Evolutionary conservation across 2,329 filamentous ascomycete species (phyloP).

Genomic region (Arthroderma uncinatum): DNA sequence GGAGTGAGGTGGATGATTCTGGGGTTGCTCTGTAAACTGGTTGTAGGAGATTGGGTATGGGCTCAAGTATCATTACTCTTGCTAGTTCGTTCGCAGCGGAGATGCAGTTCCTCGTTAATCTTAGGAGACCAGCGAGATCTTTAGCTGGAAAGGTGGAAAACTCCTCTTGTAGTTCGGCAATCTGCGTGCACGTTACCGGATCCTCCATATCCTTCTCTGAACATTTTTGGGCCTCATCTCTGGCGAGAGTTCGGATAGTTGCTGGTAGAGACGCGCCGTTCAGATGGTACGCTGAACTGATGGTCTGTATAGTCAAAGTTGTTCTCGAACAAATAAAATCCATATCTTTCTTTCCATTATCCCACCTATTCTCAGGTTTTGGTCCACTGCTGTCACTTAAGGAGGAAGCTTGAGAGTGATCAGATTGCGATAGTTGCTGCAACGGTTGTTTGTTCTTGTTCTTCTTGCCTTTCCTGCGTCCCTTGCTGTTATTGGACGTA

Average conservation of each 20-base stretch:
- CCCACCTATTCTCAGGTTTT: constrained; percentile 46
- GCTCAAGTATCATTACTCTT: constrained; percentile 37
- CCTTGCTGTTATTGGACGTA: constrained; percentile 37
- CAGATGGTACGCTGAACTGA: constrained; percentile 49
- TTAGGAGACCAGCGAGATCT: constrained; percentile 44
- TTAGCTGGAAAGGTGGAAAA: constrained; percentile 43
- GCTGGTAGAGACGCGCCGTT: constrained; percentile 45
- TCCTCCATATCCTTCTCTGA: constrained; percentile 30
- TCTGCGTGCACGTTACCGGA: constrained; percentile 37
- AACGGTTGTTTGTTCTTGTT: constrained; percentile 31
- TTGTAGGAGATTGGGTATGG: constrained; percentile 4
- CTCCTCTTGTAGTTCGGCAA: constrained; percentile 43
- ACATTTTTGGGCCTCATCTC: constrained; percentile 35
- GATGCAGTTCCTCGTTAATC: constrained; percentile 46
- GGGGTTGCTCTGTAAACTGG: not conserved
- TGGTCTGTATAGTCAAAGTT: constrained; percentile 33
- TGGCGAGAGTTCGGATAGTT: constrained; percentile 47
- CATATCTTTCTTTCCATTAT: constrained; percentile 45
- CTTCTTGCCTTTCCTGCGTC: constrained; percentile 33
- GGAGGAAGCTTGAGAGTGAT: constrained; percentile 19
- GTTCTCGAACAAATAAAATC: constrained; percentile 49
- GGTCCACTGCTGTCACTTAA: constrained; percentile 4
- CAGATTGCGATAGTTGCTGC: constrained; percentile 17
- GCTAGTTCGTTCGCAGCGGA: constrained; percentile 51
- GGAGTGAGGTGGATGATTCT: not conserved